Percentiles rank a stretch among this genome's conserved stretches.
These are phyloP conservation scores for Fusarium torulosum DNA, from an alignment of 2,329 filamentous ascomycete genomes.

Conservation along the genomic window DNA sequence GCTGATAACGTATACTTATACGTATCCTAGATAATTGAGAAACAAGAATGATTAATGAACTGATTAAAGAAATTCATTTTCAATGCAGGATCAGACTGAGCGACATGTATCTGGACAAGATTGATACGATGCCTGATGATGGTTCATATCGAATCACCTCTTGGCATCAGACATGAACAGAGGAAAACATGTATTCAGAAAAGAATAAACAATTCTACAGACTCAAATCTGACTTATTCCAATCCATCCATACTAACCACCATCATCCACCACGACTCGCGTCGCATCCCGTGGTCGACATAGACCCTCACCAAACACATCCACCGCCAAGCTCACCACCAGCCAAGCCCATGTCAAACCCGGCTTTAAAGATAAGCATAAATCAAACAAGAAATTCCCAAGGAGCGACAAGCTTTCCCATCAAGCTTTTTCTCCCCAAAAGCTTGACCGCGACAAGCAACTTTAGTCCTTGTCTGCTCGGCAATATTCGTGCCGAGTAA, in stretches of 20 bases:
- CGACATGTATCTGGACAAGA: neutral
- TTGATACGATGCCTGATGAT: neutral
- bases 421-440: slow-evolving; percentile 22
- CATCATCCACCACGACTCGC: neutral
- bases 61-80: neutral
- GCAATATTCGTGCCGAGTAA: slow-evolving; percentile 9
- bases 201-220: neutral
- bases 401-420: slow-evolving; percentile 25
- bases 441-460: slow-evolving; percentile 35
- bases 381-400: neutral
- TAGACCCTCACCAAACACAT: neutral
- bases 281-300: neutral
- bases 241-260: neutral
- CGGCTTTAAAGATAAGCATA: slow-evolving; percentile 2
- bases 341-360: neutral
- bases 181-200: neutral
- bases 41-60: neutral
- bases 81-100: neutral
- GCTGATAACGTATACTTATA: neutral
- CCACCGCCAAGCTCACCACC: slow-evolving; percentile 15
- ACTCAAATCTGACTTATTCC: neutral
- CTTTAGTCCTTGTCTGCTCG: slow-evolving; percentile 5
- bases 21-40: neutral
- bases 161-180: neutral
- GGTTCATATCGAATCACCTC: too few relatives aligned